Base-by-base conservation (phyloP, 2,329 filamentous ascomycete species). In the Calonectria fujianensis region DNA sequence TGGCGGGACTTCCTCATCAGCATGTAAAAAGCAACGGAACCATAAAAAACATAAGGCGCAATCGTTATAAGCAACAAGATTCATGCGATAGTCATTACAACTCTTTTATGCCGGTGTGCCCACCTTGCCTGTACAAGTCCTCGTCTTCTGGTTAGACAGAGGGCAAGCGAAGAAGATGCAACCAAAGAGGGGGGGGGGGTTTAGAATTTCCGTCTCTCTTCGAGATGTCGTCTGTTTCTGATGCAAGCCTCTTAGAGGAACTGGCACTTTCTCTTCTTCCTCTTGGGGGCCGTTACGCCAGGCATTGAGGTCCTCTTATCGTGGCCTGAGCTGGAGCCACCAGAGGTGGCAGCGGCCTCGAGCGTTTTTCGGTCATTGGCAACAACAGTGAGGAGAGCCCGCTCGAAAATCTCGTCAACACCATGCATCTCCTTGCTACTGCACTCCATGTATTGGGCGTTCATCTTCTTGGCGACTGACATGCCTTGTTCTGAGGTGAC, bases 401-500 rank as follows among this genome's bases (percentile, higher is more conserved):
- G 90, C 85, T 97, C 94, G 86, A 99, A 99, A 83, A 98, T 97
- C 82, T 98, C 96, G 84, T 98, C 95, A 59, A 99, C 96, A 72
- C 97, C 97, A 69, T 90, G 92, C 94, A 98, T 97, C 87, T 98
- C 97, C 87, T 98, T 98, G 86, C 95, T 98, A 84, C 96, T 98
- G 90, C 97, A 99, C 88, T 99, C 97, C 91, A 98, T 96, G 88
- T 99, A 99, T 82, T 93, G 91, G 16, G 97, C 97, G 77, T 93
- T 93, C 97, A 99, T 99, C 87, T 96, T 97, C 82, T 93, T 91
- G 71, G 97, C 96, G 32, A 99, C 96, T 11, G 92, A 91, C 83
- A 94, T 91, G 77, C 96, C 97, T 86, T 99, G 96, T 81, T 98
- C 95, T 66, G 93, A 92, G 1, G 96, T 98, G 64, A 99, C 96